Base-by-base conservation (phyloP, 208 protist genomes). In the Leishmania gerbilli region DNA sequence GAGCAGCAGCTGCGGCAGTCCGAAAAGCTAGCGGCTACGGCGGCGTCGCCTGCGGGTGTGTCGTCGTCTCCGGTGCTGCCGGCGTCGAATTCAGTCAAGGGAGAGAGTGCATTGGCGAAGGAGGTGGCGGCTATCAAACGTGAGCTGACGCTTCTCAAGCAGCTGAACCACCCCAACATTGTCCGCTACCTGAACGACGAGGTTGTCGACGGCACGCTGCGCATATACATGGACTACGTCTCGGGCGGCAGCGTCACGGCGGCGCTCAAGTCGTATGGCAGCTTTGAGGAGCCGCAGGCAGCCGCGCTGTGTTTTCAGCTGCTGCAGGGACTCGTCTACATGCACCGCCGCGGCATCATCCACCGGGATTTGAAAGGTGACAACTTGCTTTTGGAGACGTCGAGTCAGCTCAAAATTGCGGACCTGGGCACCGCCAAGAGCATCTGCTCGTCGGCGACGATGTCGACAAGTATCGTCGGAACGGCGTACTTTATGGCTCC, bases 221-320 rank as follows among this genome's bases (percentile, higher is more conserved):
- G 94, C 47, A 98, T 99, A 45, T 99, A 97, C 89, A 93, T 98
- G 87, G 97, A 99, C 76, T 98, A 94, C 81, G 91, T 99, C 45
- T 84, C 95, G 5, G 93, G 95, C 64, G 97, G 97, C 49, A 98
- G 95, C 65, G 91, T 99, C 21, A 91, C 88, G n/a, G 87, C 87
- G 0, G 87, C 97, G 17, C 42, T 99, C 11, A 86, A 81, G 58
- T 95, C 84, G 15, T 97, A 93, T 79, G 96, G 95, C 47, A 79
- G 84, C 17, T 91, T 98, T 24, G 87, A 90, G 74, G 95, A 98
- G 87, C 82, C 85, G 60, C 91, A 96, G 80, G 91, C 89, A 5
- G 87, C 89, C 17, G 87, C 85, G 27, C 96, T 93, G 80, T 93
- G 91, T 8, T 86, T 82, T 27, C 95, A 98, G 86, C 89, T 98